Conservation (phyloP, 306 rosid genomes). For the Ammopiptanthus mongolicus region DNA sequence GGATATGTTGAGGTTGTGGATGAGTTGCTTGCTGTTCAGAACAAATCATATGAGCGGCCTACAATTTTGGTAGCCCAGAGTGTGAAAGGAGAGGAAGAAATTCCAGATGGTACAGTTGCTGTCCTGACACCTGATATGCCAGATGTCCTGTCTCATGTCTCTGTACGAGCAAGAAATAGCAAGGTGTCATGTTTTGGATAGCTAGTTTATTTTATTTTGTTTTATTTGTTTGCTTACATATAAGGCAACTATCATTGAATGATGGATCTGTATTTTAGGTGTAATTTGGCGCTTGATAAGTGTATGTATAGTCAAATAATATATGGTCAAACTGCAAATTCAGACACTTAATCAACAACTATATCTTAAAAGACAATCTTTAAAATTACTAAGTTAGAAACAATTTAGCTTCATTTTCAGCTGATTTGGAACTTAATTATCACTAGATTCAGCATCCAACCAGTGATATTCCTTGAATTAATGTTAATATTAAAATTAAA, state of each 20-base stretch:
- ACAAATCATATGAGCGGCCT: conserved; percentile 70
- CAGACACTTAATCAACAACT: not conserved
- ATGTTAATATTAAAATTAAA: conserved; percentile 4
- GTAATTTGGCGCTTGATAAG: conserved; percentile 4
- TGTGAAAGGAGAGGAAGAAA: conserved; percentile 97
- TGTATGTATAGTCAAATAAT: not conserved
- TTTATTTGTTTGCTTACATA: conserved; percentile 9
- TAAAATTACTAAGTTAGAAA: not conserved
- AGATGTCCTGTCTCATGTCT: conserved; percentile 95
- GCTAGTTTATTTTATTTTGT: not conserved
- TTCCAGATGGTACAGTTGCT: conserved; percentile 98
- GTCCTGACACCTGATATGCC: conserved; percentile 99
- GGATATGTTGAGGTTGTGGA: conserved; percentile 90
- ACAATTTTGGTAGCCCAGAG: conserved; percentile 84
- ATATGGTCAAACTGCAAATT: conserved; percentile 9
- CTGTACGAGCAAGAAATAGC: conserved; percentile 98
- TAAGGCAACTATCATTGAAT: conserved; percentile 11
- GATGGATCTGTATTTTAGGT: conserved; percentile 1
- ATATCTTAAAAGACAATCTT: not conserved
- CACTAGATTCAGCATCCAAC: not conserved
- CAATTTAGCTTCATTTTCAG: not conserved
- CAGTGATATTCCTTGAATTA: not conserved
- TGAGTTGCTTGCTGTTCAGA: conserved; percentile 89
- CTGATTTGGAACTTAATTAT: not conserved
- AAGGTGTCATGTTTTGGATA: conserved; percentile 46